Percentiles rank a stretch among this genome's conserved stretches.
Conservation (phyloP, 192 early-diverging fungal genomes). For the Kickxella alabastrina region DNA sequence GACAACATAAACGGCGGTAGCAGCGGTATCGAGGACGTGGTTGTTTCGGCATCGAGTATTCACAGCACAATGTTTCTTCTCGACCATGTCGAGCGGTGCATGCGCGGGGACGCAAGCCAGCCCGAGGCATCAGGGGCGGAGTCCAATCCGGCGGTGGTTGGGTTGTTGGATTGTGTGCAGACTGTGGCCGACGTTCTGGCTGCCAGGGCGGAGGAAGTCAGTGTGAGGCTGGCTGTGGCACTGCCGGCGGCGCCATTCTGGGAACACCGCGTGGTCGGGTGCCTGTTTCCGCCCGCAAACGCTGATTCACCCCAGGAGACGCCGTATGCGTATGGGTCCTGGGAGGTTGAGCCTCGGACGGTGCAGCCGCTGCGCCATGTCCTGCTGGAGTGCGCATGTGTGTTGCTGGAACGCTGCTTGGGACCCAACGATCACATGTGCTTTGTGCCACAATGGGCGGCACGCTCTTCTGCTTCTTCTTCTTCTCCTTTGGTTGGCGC, state of each 20-base stretch:
- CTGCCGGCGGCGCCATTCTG: constrained; percentile 10
- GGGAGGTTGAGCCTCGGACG: constrained; percentile 4
- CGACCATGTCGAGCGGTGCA: constrained; percentile 22
- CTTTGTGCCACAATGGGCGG: constrained; percentile 5
- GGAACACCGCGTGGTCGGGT: constrained; percentile 6
- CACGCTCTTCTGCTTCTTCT: not conserved
- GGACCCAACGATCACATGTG: constrained; percentile 17
- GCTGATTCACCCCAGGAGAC: not conserved
- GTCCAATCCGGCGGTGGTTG: not conserved
- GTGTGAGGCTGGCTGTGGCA: constrained; percentile 14
- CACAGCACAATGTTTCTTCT: constrained; percentile 19
- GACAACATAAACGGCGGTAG: not conserved
- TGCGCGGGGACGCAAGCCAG: not conserved
- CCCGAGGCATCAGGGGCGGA: not conserved
- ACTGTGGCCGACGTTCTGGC: constrained; percentile 34
- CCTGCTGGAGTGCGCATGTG: constrained; percentile 19
- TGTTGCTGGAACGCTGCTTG: constrained; percentile 30
- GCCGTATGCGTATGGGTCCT: constrained; percentile 12
- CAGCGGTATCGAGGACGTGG: constrained; percentile 16
- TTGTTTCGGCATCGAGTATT: constrained; percentile 21
- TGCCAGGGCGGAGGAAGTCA: constrained; percentile 30
- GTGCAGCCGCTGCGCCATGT: constrained; percentile 19
- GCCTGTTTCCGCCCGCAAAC: constrained; percentile 3
- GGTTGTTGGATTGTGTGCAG: constrained; percentile 22
- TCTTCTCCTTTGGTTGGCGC: too few species aligned